Base-by-base conservation (phyloP, 1,284 basidiomycete species). In the Tetrapyrgos nigripes region DNA sequence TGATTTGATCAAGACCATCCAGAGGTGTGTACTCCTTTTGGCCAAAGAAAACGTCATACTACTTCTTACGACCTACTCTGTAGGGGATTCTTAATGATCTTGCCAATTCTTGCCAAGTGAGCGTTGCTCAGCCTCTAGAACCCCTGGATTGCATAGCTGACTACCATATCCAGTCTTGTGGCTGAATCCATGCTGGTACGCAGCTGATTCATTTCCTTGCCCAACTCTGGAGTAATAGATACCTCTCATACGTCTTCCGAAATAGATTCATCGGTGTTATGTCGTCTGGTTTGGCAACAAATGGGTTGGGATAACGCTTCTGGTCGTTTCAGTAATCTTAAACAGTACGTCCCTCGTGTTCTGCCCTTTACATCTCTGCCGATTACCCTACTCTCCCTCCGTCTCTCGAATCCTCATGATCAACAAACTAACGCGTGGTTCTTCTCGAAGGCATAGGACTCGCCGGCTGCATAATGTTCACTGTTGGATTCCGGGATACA, bases 211-310 rank as follows among this genome's bases (percentile, higher is more conserved):
- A 33, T 33, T 33, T 33, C 31, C 31, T 33, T 33, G 31, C 31
- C 14, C 8, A 33, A 33, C 14, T 33, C 31, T 14, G 31, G 31
- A 33, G 31, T 8, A 33, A 33, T 33, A 14, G 31, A 33, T 33
- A 33, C 31, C 24, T 23, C 33, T n/a, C 49, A 29, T 11, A 31
- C 21, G 49, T 11, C 27, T 50, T 27, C 47, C 31, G 31, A 33
- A 33, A 33, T 33, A 50, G 49, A 50, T 50, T 31, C 49, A 50
- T 50, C 49, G 49, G n/a, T 50, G 49, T 31, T 50, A 50, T 31
- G 17, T 31, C 13, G 49, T 50, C 24, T 50, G 49, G 49, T 50
- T 50, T 29, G 17, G 17, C 11, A 50, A 50, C 49, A 50, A 50
- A 50, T 50, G 49, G 49, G 27, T 50, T 24, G 49, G 24, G 3